These are phyloP conservation scores for Medicago ruthenica DNA, from an alignment of 306 rosid genomes.

Conservation along the genomic window DNA sequence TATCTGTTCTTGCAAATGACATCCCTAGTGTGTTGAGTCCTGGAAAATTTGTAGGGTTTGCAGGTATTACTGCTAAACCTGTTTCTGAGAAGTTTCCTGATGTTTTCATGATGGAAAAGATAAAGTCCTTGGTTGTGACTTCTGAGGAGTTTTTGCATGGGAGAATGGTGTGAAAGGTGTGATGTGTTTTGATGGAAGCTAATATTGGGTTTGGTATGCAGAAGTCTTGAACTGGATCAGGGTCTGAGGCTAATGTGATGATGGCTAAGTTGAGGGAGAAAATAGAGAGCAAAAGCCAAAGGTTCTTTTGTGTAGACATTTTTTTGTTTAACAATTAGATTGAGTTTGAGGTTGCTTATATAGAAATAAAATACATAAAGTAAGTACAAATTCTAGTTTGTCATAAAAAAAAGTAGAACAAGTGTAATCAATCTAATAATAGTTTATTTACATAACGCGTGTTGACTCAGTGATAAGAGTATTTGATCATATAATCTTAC, in stretches of 20 bases:
- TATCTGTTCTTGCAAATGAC: constrained; percentile 80
- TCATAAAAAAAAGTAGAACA: neutral
- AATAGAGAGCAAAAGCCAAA: constrained; percentile 40
- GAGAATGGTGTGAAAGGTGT: constrained; percentile 37
- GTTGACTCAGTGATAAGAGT: neutral
- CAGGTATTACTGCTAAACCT: constrained; percentile 68
- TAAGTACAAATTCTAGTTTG: neutral
- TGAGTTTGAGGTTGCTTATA: constrained; percentile 48
- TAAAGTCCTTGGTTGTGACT: constrained; percentile 69
- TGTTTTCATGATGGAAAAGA: constrained; percentile 62
- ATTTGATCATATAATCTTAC: neutral
- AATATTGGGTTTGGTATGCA: constrained; percentile 75
- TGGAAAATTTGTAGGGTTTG: constrained; percentile 62
- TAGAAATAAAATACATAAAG: constrained; percentile 43
- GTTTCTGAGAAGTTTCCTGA: constrained; percentile 67
- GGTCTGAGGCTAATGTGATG: constrained; percentile 71
- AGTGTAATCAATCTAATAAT: too few species aligned
- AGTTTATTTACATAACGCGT: neutral
- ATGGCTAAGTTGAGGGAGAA: constrained; percentile 41
- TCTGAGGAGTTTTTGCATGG: constrained; percentile 84
- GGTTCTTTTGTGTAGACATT: constrained; percentile 53
- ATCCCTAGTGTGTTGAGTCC: constrained; percentile 90
- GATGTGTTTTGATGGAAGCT: constrained; percentile 46
- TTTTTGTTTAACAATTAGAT: constrained; percentile 25
- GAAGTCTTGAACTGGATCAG: constrained; percentile 91